phyloP scores from a whole-genome alignment of 2,329 filamentous ascomycete genomes.

The Neocatenulostroma microsporum region DNA sequence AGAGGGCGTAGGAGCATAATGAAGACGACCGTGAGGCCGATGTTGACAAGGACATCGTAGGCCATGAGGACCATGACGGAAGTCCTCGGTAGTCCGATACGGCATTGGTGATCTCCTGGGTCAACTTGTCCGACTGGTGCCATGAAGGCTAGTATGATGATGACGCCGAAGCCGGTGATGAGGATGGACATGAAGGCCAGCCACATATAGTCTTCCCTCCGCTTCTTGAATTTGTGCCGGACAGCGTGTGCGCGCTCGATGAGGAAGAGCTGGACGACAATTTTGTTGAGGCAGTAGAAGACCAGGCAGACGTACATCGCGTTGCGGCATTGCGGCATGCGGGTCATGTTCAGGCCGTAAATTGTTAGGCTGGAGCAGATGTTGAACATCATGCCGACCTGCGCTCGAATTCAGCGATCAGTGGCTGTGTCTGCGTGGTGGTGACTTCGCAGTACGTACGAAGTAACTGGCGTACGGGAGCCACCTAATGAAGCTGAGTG shows the following conservation, averaged over 20 bases:
- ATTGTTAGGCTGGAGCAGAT: slow-evolving; percentile 28
- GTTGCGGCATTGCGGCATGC: slow-evolving; percentile 23
- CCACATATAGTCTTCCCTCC: slow-evolving; percentile 31
- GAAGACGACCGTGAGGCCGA: slow-evolving; percentile 34
- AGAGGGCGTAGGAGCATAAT: slow-evolving; percentile 29
- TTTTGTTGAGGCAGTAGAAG: slow-evolving; percentile 32
- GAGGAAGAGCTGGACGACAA: slow-evolving; percentile 34
- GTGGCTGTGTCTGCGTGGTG: too few species aligned
- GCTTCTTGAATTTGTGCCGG: slow-evolving; percentile 26
- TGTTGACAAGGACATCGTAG: slow-evolving; percentile 34
- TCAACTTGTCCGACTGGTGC: slow-evolving; percentile 29
- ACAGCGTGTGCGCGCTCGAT: slow-evolving; percentile 36
- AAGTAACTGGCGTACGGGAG: slow-evolving; percentile 31
- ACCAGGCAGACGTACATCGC: slow-evolving; percentile 32
- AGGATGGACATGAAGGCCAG: slow-evolving; percentile 21
- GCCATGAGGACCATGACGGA: slow-evolving; percentile 31
- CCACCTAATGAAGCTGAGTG: slow-evolving; percentile 26
- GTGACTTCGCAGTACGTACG: too few species aligned
- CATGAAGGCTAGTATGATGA: slow-evolving; percentile 17
- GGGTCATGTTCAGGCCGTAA: slow-evolving; percentile 25
- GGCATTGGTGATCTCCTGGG: slow-evolving; percentile 27
- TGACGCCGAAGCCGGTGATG: slow-evolving; percentile 13
- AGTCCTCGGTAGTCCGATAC: slow-evolving; percentile 33
- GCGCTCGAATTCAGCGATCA: too few species aligned
- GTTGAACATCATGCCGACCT: slow-evolving; percentile 31